Percentiles rank a stretch among this genome's conserved stretches.
These are phyloP conservation scores for Oryza punctata DNA, from an alignment of 176 grass and related monocot genomes.

Conservation along the genomic window DNA sequence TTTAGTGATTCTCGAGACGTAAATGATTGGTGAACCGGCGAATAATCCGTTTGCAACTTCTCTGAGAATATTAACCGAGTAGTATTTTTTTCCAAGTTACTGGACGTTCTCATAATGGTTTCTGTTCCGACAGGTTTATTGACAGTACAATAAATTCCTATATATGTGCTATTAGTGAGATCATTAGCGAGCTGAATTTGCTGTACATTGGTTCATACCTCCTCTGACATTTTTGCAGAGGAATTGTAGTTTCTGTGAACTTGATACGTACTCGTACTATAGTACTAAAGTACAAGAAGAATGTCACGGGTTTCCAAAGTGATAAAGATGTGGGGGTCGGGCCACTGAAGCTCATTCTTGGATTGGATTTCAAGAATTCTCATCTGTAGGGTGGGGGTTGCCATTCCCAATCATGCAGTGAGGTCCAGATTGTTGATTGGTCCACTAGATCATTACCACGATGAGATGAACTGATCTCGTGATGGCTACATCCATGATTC, in stretches of 20 bases:
- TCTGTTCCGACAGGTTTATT: too few relatives aligned
- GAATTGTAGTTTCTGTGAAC: not conserved
- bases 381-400: not conserved
- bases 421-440: conserved; percentile 17
- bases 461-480: not conserved
- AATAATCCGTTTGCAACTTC: not conserved
- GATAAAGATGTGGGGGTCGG: not conserved
- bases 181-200: not conserved
- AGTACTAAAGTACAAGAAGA: not conserved
- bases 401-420: not conserved
- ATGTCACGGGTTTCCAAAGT: conserved; percentile 23
- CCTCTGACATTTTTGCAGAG: not conserved
- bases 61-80: not conserved
- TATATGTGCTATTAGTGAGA: not conserved
- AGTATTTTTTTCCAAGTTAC: too few relatives aligned
- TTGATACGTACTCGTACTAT: not conserved
- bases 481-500: not conserved
- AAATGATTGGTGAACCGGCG: not conserved
- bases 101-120: too few relatives aligned
- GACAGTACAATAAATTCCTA: too few relatives aligned
- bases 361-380: conserved; percentile 1
- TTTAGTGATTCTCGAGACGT: too few relatives aligned
- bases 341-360: not conserved
- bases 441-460: not conserved
- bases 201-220: not conserved